Percentiles rank a stretch among this genome's conserved stretches.
phyloP scores from a whole-genome alignment of 2,329 filamentous ascomycete genomes.

The Didymella pomorum region DNA sequence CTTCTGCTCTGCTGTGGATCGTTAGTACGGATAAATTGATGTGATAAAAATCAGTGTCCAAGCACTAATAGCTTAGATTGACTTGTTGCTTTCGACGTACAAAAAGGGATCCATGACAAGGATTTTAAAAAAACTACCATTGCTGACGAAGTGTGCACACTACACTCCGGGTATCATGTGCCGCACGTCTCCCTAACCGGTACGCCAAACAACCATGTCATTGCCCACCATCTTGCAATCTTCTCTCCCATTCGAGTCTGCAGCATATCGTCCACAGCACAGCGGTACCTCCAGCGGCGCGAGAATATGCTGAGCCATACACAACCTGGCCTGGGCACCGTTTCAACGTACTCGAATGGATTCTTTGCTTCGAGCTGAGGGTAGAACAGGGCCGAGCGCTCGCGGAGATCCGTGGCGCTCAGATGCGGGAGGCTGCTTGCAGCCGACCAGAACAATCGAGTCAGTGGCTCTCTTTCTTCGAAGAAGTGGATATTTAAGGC shows the following conservation, averaged over 20 bases:
- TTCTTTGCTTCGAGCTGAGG: slow-evolving; percentile 1
- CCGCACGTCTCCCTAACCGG: slow-evolving; percentile 1
- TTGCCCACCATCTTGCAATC: slow-evolving; percentile 10
- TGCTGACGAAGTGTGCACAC: not conserved
- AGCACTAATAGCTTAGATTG: too few relatives aligned
- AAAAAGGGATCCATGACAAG: not conserved
- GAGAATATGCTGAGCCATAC: slow-evolving; percentile 3
- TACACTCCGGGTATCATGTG: not conserved
- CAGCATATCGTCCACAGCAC: slow-evolving; percentile 1
- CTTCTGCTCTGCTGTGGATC: not conserved
- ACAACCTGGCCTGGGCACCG: not conserved
- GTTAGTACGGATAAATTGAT: too few relatives aligned
- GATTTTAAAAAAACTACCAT: not conserved
- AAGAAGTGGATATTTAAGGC: slow-evolving; percentile 38
- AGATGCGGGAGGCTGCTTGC: slow-evolving; percentile 16
- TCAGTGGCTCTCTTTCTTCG: slow-evolving; percentile 27
- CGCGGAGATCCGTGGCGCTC: slow-evolving; percentile 21
- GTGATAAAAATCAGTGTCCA: too few relatives aligned
- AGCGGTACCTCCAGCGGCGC: not conserved
- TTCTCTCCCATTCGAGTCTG: slow-evolving; percentile 10
- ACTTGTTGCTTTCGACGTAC: too few relatives aligned
- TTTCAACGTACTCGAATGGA: too few relatives aligned
- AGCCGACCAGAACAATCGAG: slow-evolving; percentile 40
- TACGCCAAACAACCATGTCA: slow-evolving; percentile 21
- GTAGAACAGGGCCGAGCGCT: slow-evolving; percentile 21